These are phyloP conservation scores for Ramichloridium luteum DNA, from an alignment of 2,329 filamentous ascomycete species.

Conservation along the genomic window DNA sequence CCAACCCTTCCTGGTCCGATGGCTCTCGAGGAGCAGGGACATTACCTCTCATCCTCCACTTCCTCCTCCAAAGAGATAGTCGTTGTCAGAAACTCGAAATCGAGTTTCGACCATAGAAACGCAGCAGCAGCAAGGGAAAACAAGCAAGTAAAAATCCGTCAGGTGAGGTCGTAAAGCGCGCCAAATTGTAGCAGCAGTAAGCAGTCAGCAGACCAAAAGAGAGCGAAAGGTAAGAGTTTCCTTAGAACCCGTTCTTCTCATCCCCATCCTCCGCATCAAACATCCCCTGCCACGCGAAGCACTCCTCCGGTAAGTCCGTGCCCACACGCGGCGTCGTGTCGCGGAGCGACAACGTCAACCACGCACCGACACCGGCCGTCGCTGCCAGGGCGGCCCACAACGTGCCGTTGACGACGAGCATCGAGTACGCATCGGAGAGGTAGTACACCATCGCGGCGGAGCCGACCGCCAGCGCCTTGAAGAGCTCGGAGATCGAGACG, in stretches of 20 bases:
- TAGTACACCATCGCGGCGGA: conserved; percentile 35
- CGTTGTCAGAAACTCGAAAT: too few relatives aligned
- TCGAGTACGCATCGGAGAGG: conserved; percentile 31
- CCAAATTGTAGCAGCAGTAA: too few relatives aligned
- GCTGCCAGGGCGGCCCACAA: conserved; percentile 33
- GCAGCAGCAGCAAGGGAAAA: too few relatives aligned
- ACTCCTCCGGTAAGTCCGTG: conserved; percentile 31
- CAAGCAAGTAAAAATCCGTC: not conserved
- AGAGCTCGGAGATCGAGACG: conserved; percentile 35
- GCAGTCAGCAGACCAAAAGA: too few relatives aligned
- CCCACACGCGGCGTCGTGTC: conserved; percentile 34
- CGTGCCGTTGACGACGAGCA: conserved; percentile 32
- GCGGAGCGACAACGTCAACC: conserved; percentile 33
- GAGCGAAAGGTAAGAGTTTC: too few relatives aligned
- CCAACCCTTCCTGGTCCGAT: too few relatives aligned
- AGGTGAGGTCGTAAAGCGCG: conserved; percentile 1
- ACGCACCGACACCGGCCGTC: conserved; percentile 31
- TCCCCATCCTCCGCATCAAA: conserved; percentile 31
- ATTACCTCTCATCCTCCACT: too few relatives aligned
- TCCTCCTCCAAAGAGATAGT: too few relatives aligned
- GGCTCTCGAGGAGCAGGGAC: too few relatives aligned
- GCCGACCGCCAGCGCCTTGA: conserved; percentile 36
- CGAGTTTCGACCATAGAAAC: too few relatives aligned
- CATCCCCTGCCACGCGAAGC: conserved; percentile 35
- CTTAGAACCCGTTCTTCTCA: too few relatives aligned